Evolutionary conservation across 1,139 yeast species (phyloP).

Genomic region (Insectozyma bohioensis): DNA sequence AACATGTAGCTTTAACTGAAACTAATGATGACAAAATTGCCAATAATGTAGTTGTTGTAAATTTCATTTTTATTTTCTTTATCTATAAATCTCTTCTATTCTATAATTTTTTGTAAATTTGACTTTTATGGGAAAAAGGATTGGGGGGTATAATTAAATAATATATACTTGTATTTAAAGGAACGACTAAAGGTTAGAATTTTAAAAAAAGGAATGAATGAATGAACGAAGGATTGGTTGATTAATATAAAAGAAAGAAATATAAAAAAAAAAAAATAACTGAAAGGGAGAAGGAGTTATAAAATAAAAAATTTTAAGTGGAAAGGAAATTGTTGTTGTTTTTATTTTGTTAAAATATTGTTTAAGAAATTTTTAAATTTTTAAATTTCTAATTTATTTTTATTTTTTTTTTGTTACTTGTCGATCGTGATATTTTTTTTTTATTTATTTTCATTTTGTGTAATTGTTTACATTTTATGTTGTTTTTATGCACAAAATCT

Average conservation of each 20-base stretch:
- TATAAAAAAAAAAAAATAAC: neutral
- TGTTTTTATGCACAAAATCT: too few species aligned
- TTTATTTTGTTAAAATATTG: neutral
- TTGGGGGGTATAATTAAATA: too few species aligned
- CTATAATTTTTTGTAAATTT: too few species aligned
- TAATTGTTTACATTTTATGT: neutral
- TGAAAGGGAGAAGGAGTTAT: constrained; percentile 1
- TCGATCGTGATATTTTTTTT: too few species aligned
- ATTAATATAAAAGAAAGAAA: constrained; percentile 1
- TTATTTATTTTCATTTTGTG: neutral
- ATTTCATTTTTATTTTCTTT: constrained; percentile 15
- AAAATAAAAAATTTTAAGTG: neutral
- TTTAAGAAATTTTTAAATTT: neutral
- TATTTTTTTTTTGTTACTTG: neutral
- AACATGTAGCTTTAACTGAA: constrained; percentile 13
- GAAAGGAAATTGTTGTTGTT: constrained; percentile 2
- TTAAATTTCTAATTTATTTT: neutral
- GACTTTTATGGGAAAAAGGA: too few species aligned
- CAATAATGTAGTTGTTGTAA: constrained; percentile 15
- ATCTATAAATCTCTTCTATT: too few species aligned
- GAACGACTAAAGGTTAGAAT: constrained; percentile 5
- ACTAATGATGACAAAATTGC: constrained; percentile 13
- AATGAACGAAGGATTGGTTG: constrained; percentile 2
- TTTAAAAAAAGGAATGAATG: neutral
- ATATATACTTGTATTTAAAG: too few species aligned